Percentiles rank a stretch among this genome's conserved stretches.
phyloP scores from a whole-genome alignment of 2,329 filamentous ascomycete genomes.

The Dryadomyces quercus-mongolicae region DNA sequence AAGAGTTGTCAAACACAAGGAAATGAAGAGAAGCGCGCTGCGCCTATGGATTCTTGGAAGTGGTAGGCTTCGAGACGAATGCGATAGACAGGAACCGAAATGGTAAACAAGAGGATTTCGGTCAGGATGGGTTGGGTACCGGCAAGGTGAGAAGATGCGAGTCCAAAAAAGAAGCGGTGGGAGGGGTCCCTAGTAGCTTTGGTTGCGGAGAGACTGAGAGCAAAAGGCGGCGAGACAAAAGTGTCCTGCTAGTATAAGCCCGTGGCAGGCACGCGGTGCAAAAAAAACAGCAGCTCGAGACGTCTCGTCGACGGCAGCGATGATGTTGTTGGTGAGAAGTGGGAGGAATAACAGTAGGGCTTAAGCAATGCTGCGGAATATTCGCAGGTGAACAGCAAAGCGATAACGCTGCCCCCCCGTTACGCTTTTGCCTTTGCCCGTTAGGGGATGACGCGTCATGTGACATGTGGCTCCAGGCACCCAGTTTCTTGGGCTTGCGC shows the following conservation, averaged over 20 bases:
- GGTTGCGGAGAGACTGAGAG: background rate
- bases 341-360: background rate
- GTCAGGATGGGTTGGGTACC: background rate
- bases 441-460: constrained; percentile 9
- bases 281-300: background rate
- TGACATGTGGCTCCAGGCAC: constrained; percentile 3
- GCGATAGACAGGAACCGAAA: background rate
- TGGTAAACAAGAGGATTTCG: background rate
- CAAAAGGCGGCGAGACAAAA: background rate
- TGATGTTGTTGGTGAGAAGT: background rate
- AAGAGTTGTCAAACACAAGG: background rate
- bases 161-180: constrained; percentile 4
- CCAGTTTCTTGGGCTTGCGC: too few relatives aligned
- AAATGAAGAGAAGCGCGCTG: background rate
- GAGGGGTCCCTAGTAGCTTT: background rate
- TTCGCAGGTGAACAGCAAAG: constrained; percentile 4
- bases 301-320: background rate
- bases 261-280: background rate
- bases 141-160: background rate
- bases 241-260: background rate
- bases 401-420: background rate
- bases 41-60: background rate
- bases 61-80: background rate
- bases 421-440: background rate
- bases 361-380: constrained; percentile 1